These are phyloP conservation scores for Hippophae gyantsensis DNA, from an alignment of 306 rosid species.

Conservation along the genomic window DNA sequence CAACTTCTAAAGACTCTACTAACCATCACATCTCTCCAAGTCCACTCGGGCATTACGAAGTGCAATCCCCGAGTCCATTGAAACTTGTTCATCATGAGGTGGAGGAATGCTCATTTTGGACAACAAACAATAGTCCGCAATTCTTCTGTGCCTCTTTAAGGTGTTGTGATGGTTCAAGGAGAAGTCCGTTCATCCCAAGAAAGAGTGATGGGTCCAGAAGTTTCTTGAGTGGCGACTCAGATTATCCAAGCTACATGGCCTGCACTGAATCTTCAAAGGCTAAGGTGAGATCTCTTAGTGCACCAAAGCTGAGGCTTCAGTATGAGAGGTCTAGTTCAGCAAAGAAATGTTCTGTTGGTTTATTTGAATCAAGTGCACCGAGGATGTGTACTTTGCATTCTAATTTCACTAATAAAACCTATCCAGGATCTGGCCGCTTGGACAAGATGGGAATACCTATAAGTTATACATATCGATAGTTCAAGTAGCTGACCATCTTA, in stretches of 20 bases:
- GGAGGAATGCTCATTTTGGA: constrained; percentile 55
- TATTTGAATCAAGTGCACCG: constrained; percentile 29
- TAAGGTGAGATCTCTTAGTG: constrained; percentile 61
- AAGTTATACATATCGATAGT: constrained; percentile 34
- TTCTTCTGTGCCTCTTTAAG: constrained; percentile 41
- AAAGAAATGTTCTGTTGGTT: constrained; percentile 33
- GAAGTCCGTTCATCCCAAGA: constrained; percentile 63
- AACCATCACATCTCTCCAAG: constrained; percentile 42
- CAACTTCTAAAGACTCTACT: constrained; percentile 48
- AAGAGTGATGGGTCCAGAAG: constrained; percentile 61
- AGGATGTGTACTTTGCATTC: constrained; percentile 43
- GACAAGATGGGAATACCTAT: constrained; percentile 84
- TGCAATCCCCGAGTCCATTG: constrained; percentile 36
- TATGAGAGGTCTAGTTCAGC: constrained; percentile 53
- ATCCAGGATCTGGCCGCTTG: constrained; percentile 83
- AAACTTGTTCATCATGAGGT: constrained; percentile 22
- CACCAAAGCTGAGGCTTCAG: constrained; percentile 60
- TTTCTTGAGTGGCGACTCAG: constrained; percentile 39
- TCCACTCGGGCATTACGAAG: constrained; percentile 27
- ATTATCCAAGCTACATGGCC: constrained; percentile 70
- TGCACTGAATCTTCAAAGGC: constrained; percentile 76
- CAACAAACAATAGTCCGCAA: constrained; percentile 56
- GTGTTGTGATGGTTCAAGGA: constrained; percentile 35
- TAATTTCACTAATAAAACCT: constrained; percentile 49
- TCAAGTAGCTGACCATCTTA: background rate